Percentiles rank a stretch among this genome's conserved stretches.
Evolutionary conservation across 75 land plant genomes (phyloP).

Genomic region (Cunninghamia lanceolata): DNA sequence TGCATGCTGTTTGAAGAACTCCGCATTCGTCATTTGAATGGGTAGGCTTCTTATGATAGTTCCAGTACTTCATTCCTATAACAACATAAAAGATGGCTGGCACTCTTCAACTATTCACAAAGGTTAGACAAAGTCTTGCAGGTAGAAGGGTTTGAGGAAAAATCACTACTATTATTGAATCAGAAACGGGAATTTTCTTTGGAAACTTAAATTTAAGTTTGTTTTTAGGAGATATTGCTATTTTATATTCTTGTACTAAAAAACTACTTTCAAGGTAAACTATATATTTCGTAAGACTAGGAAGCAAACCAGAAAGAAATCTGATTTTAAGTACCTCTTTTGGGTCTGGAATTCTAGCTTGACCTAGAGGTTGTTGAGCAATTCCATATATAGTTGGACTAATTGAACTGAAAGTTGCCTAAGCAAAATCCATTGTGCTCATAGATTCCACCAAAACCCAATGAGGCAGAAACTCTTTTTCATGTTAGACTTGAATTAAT

Average conservation of each 20-base stretch:
- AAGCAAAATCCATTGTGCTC: not conserved
- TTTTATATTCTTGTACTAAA: not conserved
- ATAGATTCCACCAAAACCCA: not conserved
- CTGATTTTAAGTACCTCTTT: not conserved
- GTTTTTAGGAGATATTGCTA: not conserved
- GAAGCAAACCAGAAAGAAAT: not conserved
- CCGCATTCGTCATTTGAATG: not conserved
- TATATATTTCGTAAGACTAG: not conserved
- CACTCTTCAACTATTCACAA: not conserved
- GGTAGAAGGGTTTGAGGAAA: not conserved
- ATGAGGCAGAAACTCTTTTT: not conserved
- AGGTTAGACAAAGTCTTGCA: not conserved
- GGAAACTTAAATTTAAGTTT: not conserved
- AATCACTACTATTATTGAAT: not conserved
- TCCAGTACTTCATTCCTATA: not conserved
- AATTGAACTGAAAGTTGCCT: not conserved
- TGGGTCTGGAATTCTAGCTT: not conserved
- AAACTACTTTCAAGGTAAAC: not conserved
- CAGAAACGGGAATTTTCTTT: not conserved
- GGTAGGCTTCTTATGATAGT: not conserved
- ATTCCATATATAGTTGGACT: not conserved
- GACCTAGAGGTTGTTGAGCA: not conserved
- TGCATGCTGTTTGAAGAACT: not conserved
- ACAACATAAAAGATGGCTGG: not conserved
- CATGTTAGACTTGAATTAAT: not conserved